These are phyloP conservation scores for Yamadazyma sp. DNA, from an alignment of 1,139 yeast genomes.

Conservation along the genomic window DNA sequence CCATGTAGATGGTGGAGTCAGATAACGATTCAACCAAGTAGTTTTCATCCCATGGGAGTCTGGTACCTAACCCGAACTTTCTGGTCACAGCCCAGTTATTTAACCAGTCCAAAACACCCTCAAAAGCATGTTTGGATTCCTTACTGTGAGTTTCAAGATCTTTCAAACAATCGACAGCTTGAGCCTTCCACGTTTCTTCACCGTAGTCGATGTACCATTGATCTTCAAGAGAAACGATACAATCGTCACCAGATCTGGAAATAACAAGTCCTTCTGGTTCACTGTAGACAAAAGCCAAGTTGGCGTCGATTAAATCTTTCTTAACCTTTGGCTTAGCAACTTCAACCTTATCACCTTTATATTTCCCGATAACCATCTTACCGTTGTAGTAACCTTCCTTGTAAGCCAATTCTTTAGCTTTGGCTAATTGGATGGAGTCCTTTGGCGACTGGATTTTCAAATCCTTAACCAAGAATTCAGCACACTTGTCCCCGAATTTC, in stretches of 20 bases:
- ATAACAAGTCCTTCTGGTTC: conserved; percentile 92
- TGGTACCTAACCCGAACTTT: conserved; percentile 94
- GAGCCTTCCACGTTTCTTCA: conserved; percentile 87
- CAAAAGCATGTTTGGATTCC: conserved; percentile 91
- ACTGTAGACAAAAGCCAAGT: conserved; percentile 83
- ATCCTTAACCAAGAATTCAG: conserved; percentile 80
- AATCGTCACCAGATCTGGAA: conserved; percentile 95
- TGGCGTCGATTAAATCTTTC: conserved; percentile 73
- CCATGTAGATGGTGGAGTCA: conserved; percentile 95
- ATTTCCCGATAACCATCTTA: conserved; percentile 73
- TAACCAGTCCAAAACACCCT: conserved; percentile 94
- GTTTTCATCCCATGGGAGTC: conserved; percentile 95
- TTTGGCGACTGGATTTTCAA: conserved; percentile 93
- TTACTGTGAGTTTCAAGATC: conserved; percentile 76
- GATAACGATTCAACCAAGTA: conserved; percentile 93
- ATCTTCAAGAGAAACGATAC: conserved; percentile 95
- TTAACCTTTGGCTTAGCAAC: conserved; percentile 85
- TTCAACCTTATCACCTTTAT: conserved; percentile 88
- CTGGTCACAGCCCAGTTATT: conserved; percentile 99
- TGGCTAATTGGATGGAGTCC: conserved; percentile 81
- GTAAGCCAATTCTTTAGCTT: conserved; percentile 93
- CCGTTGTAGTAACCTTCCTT: conserved; percentile 97
- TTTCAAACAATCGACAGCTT: conserved; percentile 78
- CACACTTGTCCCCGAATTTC: conserved; percentile 86
- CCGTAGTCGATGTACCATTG: conserved; percentile 99